These are phyloP conservation scores for Gelatoporia subvermispora DNA, from an alignment of 768 basidiomycete species.

Conservation along the genomic window DNA sequence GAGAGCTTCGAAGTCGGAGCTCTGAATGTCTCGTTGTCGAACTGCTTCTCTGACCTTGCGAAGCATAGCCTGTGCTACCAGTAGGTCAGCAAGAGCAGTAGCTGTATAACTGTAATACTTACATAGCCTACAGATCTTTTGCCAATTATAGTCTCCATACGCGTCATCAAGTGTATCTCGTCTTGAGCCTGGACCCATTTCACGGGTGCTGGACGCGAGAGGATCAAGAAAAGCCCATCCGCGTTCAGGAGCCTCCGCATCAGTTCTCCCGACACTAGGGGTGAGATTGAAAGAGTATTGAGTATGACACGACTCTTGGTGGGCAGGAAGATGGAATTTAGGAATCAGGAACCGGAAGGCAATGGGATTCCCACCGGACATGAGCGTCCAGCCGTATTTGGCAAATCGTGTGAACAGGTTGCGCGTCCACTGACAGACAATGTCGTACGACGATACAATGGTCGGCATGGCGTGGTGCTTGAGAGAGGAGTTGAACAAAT, in stretches of 20 bases:
- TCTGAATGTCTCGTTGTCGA: not conserved
- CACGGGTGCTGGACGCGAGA: conserved; percentile 25
- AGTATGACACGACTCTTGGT: conserved; percentile 25
- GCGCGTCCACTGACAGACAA: conserved; percentile 18
- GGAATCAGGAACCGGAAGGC: conserved; percentile 21
- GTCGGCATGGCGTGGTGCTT: not conserved
- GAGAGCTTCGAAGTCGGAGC: not conserved
- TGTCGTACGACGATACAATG: conserved; percentile 15
- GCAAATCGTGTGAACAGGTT: not conserved
- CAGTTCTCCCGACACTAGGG: conserved; percentile 23
- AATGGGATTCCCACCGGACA: not conserved
- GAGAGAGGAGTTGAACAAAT: conserved; percentile 8
- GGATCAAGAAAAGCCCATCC: conserved; percentile 33
- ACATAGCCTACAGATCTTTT: conserved; percentile 27
- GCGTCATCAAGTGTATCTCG: conserved; percentile 33
- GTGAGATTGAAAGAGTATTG: conserved; percentile 28
- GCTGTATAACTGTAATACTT: too few species aligned
- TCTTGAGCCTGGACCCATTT: conserved; percentile 30
- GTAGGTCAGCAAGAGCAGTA: too few species aligned
- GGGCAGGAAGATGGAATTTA: conserved; percentile 34
- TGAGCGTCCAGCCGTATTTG: conserved; percentile 5
- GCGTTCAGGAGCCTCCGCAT: conserved; percentile 34
- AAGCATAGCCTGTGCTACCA: too few species aligned
- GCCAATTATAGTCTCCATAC: conserved; percentile 34
- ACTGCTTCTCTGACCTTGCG: not conserved